Evolutionary conservation across 2,329 filamentous ascomycete genomes (phyloP).

Genomic region (Arthrobotrys sphaeroides): DNA sequence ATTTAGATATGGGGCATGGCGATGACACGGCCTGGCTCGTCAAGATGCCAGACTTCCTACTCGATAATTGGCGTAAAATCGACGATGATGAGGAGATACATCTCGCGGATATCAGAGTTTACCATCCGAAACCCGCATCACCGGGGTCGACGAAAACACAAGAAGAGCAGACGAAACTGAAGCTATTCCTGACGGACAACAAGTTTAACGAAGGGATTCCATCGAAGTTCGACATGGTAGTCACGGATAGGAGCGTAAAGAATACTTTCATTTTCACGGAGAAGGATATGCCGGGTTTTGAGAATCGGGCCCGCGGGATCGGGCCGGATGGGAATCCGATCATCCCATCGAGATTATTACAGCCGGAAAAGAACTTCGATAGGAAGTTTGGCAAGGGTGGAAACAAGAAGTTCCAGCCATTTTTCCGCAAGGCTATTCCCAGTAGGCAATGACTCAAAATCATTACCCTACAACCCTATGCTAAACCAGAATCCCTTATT

Average conservation of each 20-base stretch:
- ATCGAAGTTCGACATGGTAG: conserved; percentile 84
- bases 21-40: conserved; percentile 71
- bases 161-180: conserved; percentile 53
- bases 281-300: conserved; percentile 84
- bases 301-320: conserved; percentile 59
- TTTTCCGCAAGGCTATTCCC: conserved; percentile 76
- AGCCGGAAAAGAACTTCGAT: conserved; percentile 55
- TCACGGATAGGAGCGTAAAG: conserved; percentile 73
- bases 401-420: conserved; percentile 69
- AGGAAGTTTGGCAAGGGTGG: conserved; percentile 34
- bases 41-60: conserved; percentile 80
- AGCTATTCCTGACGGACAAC: conserved; percentile 56
- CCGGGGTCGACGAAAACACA: neutral
- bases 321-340: conserved; percentile 60
- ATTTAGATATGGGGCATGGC: conserved; percentile 68
- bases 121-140: conserved; percentile 55
- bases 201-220: conserved; percentile 77
- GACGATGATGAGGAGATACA: conserved; percentile 84
- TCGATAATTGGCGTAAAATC: conserved; percentile 79
- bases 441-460: conserved; percentile 66
- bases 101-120: conserved; percentile 76
- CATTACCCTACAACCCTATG: neutral
- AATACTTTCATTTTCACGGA: conserved; percentile 95
- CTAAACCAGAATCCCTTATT: conserved; percentile 30
- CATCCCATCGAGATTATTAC: conserved; percentile 57